phyloP scores from a whole-genome alignment of 192 early-diverging fungal genomes.

The Powellomyces hirtus region DNA sequence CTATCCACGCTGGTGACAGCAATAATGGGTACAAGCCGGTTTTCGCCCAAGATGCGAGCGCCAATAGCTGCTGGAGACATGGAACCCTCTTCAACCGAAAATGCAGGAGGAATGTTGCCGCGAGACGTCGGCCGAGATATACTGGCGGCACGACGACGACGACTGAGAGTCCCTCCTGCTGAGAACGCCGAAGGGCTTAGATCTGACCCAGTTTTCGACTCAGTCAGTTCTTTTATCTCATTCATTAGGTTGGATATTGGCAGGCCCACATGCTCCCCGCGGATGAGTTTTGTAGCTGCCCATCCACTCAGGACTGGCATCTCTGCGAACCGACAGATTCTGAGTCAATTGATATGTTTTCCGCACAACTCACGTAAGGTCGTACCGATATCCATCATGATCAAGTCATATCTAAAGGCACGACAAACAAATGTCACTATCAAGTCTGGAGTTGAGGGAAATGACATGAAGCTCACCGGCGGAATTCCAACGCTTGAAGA shows the following conservation, averaged over 20 bases:
- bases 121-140: background rate
- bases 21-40: constrained; percentile 13
- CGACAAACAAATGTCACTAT: background rate
- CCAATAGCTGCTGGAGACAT: background rate
- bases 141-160: background rate
- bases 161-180: background rate
- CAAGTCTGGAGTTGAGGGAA: background rate
- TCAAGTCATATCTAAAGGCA: constrained; percentile 10
- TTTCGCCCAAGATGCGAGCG: constrained; percentile 12
- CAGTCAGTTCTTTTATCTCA: background rate
- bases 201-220: no score
- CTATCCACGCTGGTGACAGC: background rate
- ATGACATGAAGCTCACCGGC: background rate
- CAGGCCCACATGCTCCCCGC: background rate
- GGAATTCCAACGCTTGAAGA: background rate
- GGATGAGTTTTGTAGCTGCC: constrained; percentile 9
- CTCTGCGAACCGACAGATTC: background rate
- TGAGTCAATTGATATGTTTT: background rate
- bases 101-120: background rate
- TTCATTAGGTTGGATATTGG: background rate
- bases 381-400: constrained; percentile 15
- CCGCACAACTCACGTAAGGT: background rate
- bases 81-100: background rate
- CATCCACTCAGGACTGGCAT: constrained; percentile 8
- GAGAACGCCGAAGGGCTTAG: no score